Percentiles rank a stretch among this genome's conserved stretches.
These are phyloP conservation scores for Aspergillus caelatus DNA, from an alignment of 2,329 filamentous ascomycete species.

Conservation along the genomic window DNA sequence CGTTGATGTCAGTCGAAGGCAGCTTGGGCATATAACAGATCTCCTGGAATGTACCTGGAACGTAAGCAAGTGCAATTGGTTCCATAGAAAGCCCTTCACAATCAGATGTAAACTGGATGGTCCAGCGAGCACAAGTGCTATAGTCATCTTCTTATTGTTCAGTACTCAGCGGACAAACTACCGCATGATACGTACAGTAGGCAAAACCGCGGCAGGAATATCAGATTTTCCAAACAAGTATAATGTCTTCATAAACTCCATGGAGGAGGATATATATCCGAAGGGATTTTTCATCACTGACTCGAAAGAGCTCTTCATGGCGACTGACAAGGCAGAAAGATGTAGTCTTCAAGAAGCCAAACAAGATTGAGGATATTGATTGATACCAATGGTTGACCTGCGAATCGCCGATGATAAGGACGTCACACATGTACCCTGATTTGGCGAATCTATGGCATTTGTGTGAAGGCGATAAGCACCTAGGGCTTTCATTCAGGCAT, in stretches of 20 bases:
- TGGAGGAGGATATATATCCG: constrained; percentile 5
- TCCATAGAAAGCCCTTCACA: constrained; percentile 1
- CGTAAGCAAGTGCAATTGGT: constrained; percentile 4
- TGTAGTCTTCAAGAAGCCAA: background rate
- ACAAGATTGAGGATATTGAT: background rate
- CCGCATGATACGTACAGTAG: background rate
- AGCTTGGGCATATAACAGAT: background rate
- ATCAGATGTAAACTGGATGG: background rate
- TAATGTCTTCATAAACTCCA: background rate
- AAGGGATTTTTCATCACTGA: background rate
- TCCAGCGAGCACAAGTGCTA: constrained; percentile 4
- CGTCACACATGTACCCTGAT: background rate
- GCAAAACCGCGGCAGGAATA: background rate
- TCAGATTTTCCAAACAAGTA: constrained; percentile 7
- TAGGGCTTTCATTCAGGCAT: background rate
- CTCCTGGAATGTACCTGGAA: constrained; percentile 2
- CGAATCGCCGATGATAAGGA: background rate
- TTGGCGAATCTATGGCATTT: background rate
- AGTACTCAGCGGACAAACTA: background rate
- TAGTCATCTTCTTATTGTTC: constrained; percentile 1
- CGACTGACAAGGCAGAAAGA: background rate
- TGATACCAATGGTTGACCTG: background rate
- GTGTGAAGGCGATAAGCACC: background rate
- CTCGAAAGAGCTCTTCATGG: background rate
- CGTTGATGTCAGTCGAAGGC: background rate